Evolutionary conservation across 805 yeast species (phyloP).

Genomic region (Candida pini): DNA sequence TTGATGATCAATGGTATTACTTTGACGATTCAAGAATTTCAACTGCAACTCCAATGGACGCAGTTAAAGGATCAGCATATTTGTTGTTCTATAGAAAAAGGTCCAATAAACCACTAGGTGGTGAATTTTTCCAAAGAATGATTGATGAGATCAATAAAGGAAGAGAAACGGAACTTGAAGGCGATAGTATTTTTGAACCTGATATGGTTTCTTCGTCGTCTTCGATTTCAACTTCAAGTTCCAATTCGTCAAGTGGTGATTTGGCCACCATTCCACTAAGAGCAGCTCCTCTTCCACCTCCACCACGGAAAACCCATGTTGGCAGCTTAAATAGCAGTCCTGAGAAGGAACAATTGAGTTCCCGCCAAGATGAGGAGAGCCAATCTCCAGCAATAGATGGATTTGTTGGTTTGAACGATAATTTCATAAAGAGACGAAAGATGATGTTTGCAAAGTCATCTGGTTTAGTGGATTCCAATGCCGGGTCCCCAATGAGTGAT

Average conservation of each 20-base stretch:
- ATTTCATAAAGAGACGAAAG: constrained; percentile 18
- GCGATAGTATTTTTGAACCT: not conserved
- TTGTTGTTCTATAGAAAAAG: constrained; percentile 73
- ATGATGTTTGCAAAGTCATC: constrained; percentile 12
- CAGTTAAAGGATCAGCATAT: constrained; percentile 78
- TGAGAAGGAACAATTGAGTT: not conserved
- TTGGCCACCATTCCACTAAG: not conserved
- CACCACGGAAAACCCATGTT: too few relatives aligned
- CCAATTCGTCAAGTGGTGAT: not conserved
- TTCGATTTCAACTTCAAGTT: not conserved
- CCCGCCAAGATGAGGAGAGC: not conserved
- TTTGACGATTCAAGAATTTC: constrained; percentile 81
- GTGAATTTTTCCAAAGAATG: constrained; percentile 36
- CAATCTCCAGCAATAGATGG: not conserved
- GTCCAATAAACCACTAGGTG: constrained; percentile 39
- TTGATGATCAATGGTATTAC: constrained; percentile 80
- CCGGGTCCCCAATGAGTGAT: constrained; percentile 27
- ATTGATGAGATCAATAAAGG: constrained; percentile 33
- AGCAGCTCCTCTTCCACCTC: too few relatives aligned
- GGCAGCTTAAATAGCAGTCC: not conserved
- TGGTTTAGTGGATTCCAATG: constrained; percentile 16
- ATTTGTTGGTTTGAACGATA: constrained; percentile 2
- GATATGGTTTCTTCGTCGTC: not conserved
- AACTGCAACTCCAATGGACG: constrained; percentile 49
- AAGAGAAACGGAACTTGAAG: constrained; percentile 4